phyloP scores from a whole-genome alignment of 2,329 filamentous ascomycete species.

The Penicillium brasilianum region DNA sequence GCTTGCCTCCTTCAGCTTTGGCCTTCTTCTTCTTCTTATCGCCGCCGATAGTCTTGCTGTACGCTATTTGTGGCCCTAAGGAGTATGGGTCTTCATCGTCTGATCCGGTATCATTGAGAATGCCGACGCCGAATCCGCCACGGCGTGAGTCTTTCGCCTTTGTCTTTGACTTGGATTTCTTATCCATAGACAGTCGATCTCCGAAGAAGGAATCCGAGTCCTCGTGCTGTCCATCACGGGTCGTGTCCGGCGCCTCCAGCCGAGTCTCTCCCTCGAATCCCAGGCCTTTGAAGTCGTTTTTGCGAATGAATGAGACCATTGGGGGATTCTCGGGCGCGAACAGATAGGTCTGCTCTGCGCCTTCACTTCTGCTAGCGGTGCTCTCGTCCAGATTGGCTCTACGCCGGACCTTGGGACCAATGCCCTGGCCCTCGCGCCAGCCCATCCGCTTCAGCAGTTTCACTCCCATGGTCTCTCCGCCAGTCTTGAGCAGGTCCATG shows the following conservation, averaged over 20 bases:
- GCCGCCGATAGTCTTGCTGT: slow-evolving; percentile 79
- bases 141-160: slow-evolving; percentile 63
- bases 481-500: slow-evolving; percentile 72
- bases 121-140: slow-evolving; percentile 81
- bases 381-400: slow-evolving; percentile 69
- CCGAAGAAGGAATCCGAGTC: slow-evolving; percentile 46
- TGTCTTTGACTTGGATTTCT: slow-evolving; percentile 54
- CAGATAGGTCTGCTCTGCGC: slow-evolving; percentile 63
- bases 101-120: slow-evolving; percentile 90
- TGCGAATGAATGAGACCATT: slow-evolving; percentile 60
- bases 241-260: slow-evolving; percentile 32
- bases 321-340: slow-evolving; percentile 84
- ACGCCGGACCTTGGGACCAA: slow-evolving; percentile 83
- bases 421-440: slow-evolving; percentile 91
- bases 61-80: slow-evolving; percentile 86
- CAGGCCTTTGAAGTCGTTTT: slow-evolving; percentile 54
- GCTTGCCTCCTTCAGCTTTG: slow-evolving; percentile 45
- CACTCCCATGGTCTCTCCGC: slow-evolving; percentile 83
- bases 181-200: slow-evolving; percentile 36
- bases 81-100: slow-evolving; percentile 96
- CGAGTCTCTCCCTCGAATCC: slow-evolving; percentile 51
- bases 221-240: slow-evolving; percentile 27
- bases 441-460: slow-evolving; percentile 90
- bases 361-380: slow-evolving; percentile 41
- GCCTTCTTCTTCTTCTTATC: slow-evolving; percentile 75